These are phyloP conservation scores for Neoarthrinium moseri DNA, from an alignment of 2,329 filamentous ascomycete genomes.

Conservation along the genomic window DNA sequence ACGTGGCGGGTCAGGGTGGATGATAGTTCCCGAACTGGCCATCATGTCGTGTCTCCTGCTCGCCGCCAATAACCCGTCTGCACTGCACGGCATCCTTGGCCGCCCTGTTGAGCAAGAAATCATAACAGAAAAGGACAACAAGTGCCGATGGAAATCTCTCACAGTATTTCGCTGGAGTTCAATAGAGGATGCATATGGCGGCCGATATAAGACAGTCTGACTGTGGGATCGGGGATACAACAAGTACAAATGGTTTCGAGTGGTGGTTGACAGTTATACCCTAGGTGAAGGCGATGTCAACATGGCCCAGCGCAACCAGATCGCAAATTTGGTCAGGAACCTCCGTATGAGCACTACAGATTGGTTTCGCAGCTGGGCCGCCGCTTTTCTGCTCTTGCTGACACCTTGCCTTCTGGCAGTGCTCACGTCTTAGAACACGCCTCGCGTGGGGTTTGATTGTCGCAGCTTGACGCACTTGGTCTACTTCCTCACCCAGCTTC, in stretches of 20 bases:
- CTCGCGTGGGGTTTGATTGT: conserved; percentile 28
- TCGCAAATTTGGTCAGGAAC: too few relatives aligned
- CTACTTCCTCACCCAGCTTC: conserved; percentile 30
- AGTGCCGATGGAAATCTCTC: conserved; percentile 13
- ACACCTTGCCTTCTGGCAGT: conserved; percentile 30
- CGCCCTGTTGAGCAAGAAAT: not conserved
- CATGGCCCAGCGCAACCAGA: too few relatives aligned
- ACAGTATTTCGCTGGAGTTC: too few relatives aligned
- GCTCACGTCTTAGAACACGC: conserved; percentile 31
- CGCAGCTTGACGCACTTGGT: conserved; percentile 31
- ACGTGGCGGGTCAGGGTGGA: conserved; percentile 25
- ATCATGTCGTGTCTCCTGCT: conserved; percentile 31
- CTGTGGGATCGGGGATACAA: conserved; percentile 2
- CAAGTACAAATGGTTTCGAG: conserved; percentile 25
- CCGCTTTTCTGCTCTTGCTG: conserved; percentile 15
- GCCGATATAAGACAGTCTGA: not conserved
- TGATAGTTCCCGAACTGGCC: conserved; percentile 30
- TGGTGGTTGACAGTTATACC: too few relatives aligned
- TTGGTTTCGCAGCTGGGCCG: not conserved
- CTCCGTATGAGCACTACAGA: too few relatives aligned
- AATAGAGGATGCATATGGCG: not conserved
- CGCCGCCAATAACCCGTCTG: conserved; percentile 26
- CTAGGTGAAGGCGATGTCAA: too few relatives aligned
- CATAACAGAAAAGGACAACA: too few relatives aligned
- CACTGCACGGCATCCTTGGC: conserved; percentile 26